phyloP scores from a whole-genome alignment of 495 filamentous ascomycete species.

The Penicillium manginii region DNA sequence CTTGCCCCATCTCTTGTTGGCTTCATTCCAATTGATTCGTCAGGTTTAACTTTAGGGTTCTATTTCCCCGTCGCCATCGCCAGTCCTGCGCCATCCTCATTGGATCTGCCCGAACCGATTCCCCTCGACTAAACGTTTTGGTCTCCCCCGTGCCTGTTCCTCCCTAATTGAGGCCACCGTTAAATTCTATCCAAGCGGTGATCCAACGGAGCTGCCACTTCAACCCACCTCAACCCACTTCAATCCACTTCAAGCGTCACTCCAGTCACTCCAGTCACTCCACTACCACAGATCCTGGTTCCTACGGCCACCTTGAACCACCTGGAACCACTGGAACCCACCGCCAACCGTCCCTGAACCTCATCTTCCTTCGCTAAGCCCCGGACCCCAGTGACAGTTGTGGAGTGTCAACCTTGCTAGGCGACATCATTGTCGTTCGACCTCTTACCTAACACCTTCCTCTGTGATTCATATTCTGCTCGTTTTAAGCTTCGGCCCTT shows the following conservation, averaged over 20 bases:
- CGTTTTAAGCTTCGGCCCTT: constrained; percentile 16
- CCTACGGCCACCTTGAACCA: no score
- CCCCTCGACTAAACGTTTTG: constrained; percentile 4
- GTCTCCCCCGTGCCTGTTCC: constrained; percentile 29
- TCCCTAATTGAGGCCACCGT: constrained; percentile 30
- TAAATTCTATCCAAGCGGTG: constrained; percentile 9
- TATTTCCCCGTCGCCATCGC: constrained; percentile 5
- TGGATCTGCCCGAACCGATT: neutral
- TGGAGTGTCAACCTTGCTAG: constrained; percentile 10
- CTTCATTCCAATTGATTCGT: constrained; percentile 19
- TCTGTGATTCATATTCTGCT: constrained; percentile 15
- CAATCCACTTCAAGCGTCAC: no score
- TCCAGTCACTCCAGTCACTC: no score
- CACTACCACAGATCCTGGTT: neutral
- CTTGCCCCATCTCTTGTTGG: neutral
- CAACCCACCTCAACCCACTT: no score
- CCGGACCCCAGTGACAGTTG: constrained; percentile 16
- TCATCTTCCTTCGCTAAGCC: neutral
- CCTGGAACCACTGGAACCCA: no score
- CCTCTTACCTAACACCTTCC: constrained; percentile 17
- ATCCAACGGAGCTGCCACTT: no score
- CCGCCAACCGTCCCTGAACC: no score
- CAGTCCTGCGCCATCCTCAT: constrained; percentile 1
- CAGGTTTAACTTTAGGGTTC: constrained; percentile 28
- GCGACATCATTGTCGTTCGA: neutral